Percentiles rank a stretch among this genome's conserved stretches.
Evolutionary conservation across 305 asterid species (phyloP).

Genomic region (Solanum aculeatissimum): DNA sequence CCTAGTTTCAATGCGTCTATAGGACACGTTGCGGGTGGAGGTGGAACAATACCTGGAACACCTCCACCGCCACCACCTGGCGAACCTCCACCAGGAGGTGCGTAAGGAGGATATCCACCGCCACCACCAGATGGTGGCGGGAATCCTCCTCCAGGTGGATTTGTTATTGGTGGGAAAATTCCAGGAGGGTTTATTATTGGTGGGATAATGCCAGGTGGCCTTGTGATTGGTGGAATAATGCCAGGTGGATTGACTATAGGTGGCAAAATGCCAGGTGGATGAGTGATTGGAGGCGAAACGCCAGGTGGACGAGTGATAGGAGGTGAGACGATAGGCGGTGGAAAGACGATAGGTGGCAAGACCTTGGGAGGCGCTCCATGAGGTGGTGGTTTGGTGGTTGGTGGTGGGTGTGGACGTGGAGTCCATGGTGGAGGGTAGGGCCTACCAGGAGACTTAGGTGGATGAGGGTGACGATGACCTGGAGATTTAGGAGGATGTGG

Average conservation of each 20-base stretch:
- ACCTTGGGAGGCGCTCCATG: conserved; percentile 31
- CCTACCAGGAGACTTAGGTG: conserved; percentile 11
- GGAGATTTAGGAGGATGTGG: conserved; percentile 23
- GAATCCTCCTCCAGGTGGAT: conserved; percentile 15
- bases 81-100: conserved; percentile 29
- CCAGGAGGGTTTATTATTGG: conserved; percentile 29
- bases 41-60: conserved; percentile 7
- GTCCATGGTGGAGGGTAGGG: conserved; percentile 13
- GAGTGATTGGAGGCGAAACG: conserved; percentile 10
- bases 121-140: conserved; percentile 28
- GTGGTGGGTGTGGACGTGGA: conserved; percentile 7
- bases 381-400: conserved; percentile 9
- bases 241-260: conserved; percentile 27
- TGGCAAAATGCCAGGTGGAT: conserved; percentile 6
- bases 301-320: conserved; percentile 17
- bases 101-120: conserved; percentile 28
- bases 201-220: conserved; percentile 15
- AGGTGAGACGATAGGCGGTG: conserved; percentile 29
- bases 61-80: conserved; percentile 25
- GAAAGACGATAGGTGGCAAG: conserved; percentile 18
- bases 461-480: conserved; percentile 17
- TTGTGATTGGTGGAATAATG: conserved; percentile 14
- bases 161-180: conserved; percentile 13
- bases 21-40: conserved; percentile 44
- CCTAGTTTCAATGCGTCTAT: conserved; percentile 80